Evolutionary conservation across 2,329 filamentous ascomycete genomes (phyloP).

Genomic region (Xylariaceae sp.): DNA sequence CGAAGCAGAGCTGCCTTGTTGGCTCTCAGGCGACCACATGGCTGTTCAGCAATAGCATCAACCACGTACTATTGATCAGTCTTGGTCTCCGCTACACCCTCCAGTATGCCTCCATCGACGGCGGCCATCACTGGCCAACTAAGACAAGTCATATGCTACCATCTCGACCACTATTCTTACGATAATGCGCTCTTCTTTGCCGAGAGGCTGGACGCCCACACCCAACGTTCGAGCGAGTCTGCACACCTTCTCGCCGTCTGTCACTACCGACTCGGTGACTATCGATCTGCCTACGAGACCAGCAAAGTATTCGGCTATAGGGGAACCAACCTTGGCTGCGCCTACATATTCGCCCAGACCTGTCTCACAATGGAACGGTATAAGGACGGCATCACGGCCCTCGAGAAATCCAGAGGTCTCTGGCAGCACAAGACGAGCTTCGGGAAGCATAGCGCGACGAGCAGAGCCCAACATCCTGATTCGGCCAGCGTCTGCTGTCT

Average conservation of each 20-base stretch:
- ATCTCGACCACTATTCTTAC: conserved; percentile 81
- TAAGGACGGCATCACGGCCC: conserved; percentile 71
- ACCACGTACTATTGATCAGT: conserved; percentile 6
- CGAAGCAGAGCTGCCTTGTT: not conserved
- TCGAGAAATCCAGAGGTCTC: conserved; percentile 72
- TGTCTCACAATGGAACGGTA: conserved; percentile 73
- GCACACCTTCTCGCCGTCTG: conserved; percentile 78
- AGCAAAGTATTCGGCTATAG: conserved; percentile 64
- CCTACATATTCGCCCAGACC: conserved; percentile 85
- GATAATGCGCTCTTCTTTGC: conserved; percentile 93
- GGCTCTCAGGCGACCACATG: conserved; percentile 24
- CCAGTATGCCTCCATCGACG: conserved; percentile 45
- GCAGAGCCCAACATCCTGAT: conserved; percentile 70
- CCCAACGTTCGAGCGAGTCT: conserved; percentile 72
- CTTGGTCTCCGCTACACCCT: conserved; percentile 4
- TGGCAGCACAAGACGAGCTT: conserved; percentile 72
- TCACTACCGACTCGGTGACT: conserved; percentile 73
- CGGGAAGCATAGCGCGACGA: conserved; percentile 74
- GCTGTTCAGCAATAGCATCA: conserved; percentile 22
- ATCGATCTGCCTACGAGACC: conserved; percentile 78
- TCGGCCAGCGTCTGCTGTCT: conserved; percentile 76
- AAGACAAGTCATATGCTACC: conserved; percentile 55
- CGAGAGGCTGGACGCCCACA: conserved; percentile 76
- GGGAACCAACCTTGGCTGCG: conserved; percentile 74
- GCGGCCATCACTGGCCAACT: conserved; percentile 44